A percentile compares a stretch with the other conserved stretches of the same genome.
These are phyloP conservation scores for Krasilnikovozyma curviuscula DNA, from an alignment of 768 basidiomycete genomes.

Conservation along the genomic window DNA sequence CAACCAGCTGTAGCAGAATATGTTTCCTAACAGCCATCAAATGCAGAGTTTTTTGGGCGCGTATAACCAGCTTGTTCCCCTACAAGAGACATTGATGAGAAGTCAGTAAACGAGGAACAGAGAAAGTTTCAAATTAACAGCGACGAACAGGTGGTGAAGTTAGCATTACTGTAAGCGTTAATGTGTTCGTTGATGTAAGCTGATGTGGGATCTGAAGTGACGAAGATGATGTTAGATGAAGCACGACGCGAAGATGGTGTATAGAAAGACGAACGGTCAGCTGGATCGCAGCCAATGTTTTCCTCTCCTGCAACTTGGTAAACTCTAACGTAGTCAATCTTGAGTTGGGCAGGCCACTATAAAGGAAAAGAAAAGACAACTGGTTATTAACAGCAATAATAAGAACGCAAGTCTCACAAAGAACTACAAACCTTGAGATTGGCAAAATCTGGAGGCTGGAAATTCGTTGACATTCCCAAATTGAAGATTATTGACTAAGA, in stretches of 20 bases:
- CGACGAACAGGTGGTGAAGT: slow-evolving; percentile 69
- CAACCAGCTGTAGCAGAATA: no score
- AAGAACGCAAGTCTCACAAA: no score
- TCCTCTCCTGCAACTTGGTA: slow-evolving; percentile 50
- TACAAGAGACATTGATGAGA: no score
- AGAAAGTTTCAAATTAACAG: no score
- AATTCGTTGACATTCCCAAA: slow-evolving; percentile 55
- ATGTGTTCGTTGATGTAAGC: slow-evolving; percentile 40
- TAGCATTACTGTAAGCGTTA: slow-evolving; percentile 55
- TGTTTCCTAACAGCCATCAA: no score
- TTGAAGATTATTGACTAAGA: slow-evolving; percentile 62
- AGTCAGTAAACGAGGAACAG: no score
- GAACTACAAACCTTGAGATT: slow-evolving; percentile 41
- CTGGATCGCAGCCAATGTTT: slow-evolving; percentile 57
- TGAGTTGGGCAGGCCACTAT: slow-evolving; percentile 12
- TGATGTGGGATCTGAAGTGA: slow-evolving; percentile 40
- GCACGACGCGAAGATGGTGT: background rate
- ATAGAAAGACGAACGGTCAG: slow-evolving; percentile 13
- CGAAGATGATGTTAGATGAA: background rate
- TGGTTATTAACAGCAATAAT: no score
- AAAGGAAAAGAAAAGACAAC: background rate
- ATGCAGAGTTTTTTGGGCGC: no score
- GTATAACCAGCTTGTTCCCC: no score
- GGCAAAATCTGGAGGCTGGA: slow-evolving; percentile 51
- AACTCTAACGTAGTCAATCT: slow-evolving; percentile 57